Evolutionary conservation across 1,284 basidiomycete genomes (phyloP), one percentile per base, ranked within the genome.

Genomic region (Jaminaea rosea): DNA sequence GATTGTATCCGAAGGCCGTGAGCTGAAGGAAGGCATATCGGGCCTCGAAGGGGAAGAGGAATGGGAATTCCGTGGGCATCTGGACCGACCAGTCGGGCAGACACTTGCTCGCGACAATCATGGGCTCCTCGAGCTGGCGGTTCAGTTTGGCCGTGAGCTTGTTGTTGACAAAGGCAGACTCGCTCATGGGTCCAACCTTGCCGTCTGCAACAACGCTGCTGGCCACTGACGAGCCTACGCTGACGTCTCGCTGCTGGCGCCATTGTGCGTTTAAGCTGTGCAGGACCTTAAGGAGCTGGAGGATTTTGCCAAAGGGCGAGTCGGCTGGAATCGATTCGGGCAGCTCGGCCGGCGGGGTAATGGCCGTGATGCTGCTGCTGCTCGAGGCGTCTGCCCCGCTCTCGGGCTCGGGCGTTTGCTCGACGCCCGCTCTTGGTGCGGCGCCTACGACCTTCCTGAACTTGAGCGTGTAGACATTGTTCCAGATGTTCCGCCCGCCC

Each of bases 41-140:
- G 7, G 90, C 92, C 47, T 93, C 87, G 76, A 98, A 97, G 3
- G 93, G 92, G 81, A 98, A 98, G 19, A 98, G 80, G 84, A 98
- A 98, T 0, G 93, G 86, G 80, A 94, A 96, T 64, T 88, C 84
- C 63, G 87, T 86, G 1, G 93, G 91, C 8, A 99, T 80, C 73
- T 96, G 91, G 34, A 88, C 78, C 1, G 92, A 88, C 94, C 94
- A 99, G 60, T 90, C 89, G 1, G 94, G 94, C 10, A 98, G 78
- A 75, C 92, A 97, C 36, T 87, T 87, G 63, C 92, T 93, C 0
- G 93, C 94, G 34, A 98, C 87, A 59, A 99, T 93, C 88, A 98
- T 94, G 0, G 90, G 89, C 75, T 99, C 94, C 66, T 98, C 93
- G 31, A 99, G 76, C 74, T 98, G 94, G 34, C 94, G 82, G n/a